Evolutionary conservation across 345 rosid species (phyloP), one percentile per base, ranked within the genome.

Genomic region (Gossypium herbaceum): DNA sequence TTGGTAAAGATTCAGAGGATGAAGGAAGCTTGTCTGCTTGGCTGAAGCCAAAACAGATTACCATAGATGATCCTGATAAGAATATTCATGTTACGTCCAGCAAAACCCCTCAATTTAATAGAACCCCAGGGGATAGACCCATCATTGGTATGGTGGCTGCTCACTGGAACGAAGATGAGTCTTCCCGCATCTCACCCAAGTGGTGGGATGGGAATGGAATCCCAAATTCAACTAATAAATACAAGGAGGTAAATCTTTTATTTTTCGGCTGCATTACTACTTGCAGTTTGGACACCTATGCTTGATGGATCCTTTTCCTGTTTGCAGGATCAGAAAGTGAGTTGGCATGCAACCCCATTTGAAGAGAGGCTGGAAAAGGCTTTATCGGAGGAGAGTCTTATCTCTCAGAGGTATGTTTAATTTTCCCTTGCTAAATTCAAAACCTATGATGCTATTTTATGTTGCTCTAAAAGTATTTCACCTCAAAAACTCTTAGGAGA

Each of bases 161-260:
- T 74, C 97, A 94, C 62, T 94, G 98, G 97, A 90, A 85, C 64
- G 95, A 86, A 73, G 80, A 88, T 43, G 91, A 85, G 25, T 71
- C 79, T 51, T 45, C 91, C 71, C 80, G 81, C n/a, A 73, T 84
- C 74, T 76, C 88, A 13, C 92, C 90, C 20, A 94, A 87, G 85
- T 90, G 95, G 92, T 92, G 98, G 98, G 97, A 91, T 83, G 98
- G 98, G 45, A 94, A 94, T 78, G 98, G 98, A 68, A 94, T 92
- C 76, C 98, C 98, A 51, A 92, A 94, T 81, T 91, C 98, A 41
- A 94, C 97, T 48, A 94, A 84, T 80, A 94, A 92, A 79, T 94
- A 94, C 84, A 92, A 91, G 86, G 98, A 94, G 94, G 98, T 94
- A 82, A 2, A 20, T 63, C 15, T 19, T 67, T 58, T 58, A 22